A percentile compares a stretch with the other conserved stretches of the same genome.
phyloP scores from a whole-genome alignment of 805 yeast genomes.

The Ogataea ganodermae region DNA sequence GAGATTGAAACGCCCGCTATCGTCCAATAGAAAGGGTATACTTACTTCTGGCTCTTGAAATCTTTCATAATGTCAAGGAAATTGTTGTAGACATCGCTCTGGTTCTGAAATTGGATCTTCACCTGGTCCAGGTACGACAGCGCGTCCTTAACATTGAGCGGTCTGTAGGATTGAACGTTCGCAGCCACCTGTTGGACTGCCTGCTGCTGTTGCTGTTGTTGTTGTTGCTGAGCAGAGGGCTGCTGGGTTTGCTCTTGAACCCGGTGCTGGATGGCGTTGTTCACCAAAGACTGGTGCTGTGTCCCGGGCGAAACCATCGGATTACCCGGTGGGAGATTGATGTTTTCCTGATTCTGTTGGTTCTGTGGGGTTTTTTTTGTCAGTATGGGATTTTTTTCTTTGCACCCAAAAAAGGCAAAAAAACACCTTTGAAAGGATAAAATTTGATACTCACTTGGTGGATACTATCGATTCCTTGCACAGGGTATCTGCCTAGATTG shows the following conservation, averaged over 20 bases:
- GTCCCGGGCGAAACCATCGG: constrained; percentile 26
- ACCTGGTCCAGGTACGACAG: constrained; percentile 94
- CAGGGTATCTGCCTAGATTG: constrained; percentile 48
- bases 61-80: constrained; percentile 98
- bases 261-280: constrained; percentile 18
- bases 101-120: constrained; percentile 84
- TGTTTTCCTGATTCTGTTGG: constrained; percentile 28
- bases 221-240: constrained; percentile 12
- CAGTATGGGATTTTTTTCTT: neutral
- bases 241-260: constrained; percentile 15
- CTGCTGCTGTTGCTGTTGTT: constrained; percentile 13
- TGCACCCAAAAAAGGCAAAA: neutral
- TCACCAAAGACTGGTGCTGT: constrained; percentile 21
- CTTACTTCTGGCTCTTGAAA: constrained; percentile 86
- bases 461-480: constrained; percentile 47
- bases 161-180: constrained; percentile 53
- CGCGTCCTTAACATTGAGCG: constrained; percentile 95
- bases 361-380: constrained; percentile 5
- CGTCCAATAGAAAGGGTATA: constrained; percentile 14
- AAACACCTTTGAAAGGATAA: neutral
- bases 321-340: constrained; percentile 35
- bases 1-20: neutral
- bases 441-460: constrained; percentile 31
- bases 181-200: constrained; percentile 29
- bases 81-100: constrained; percentile 94